Evolutionary conservation across 2,329 filamentous ascomycete genomes (phyloP), one percentile per base, ranked within the genome.

Genomic region (Microcyclospora tardicrescens): DNA sequence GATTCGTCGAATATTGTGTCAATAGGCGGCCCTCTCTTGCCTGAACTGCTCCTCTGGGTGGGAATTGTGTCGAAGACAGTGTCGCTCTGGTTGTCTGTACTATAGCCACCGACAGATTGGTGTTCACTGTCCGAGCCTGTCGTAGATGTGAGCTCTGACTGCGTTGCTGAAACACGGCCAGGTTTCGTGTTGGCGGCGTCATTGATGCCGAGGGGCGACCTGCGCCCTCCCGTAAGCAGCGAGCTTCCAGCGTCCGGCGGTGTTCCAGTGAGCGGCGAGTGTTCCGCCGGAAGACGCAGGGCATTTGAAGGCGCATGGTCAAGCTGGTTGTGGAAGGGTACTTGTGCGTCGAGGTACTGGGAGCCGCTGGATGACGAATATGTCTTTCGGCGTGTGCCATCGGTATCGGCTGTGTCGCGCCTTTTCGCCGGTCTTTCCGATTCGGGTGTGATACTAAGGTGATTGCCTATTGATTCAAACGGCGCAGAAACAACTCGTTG

Each of bases 1-100:
- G 81, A 84, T 50, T 87, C 82, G 60, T 87, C 81, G 58, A 86
- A 87, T 67, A 86, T 82, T 16, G 77, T 83, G 53, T 86, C 81
- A 36, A 86, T 76, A 35, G 69, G 65, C 12, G 81, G 80, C 19
- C 79, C 81, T 54, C 84, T 77, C 34, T 77, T 71, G 28, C 75
- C 73, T 43, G 77, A 74, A 38, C 73, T 69, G 44, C 77, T 80
- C 44, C 73, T 71, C 9, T 81, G 84, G 12, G 82, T 86, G 38
- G 80, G 77, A 48, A 85, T 62, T 24, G 82, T 86, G 63, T 87
- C 83, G 59, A 77, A 86, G 40, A 81, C 69, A 13, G 77, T 83
- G 51, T 87, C 82, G 57, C 81, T 85, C 61, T 77, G 79, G 53
- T 80, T 76, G 56, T 85, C 81, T n/a, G 76, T 78, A 51, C 85